phyloP scores from a whole-genome alignment of 2,329 filamentous ascomycete species.

The Trichoderma brevicompactum region DNA sequence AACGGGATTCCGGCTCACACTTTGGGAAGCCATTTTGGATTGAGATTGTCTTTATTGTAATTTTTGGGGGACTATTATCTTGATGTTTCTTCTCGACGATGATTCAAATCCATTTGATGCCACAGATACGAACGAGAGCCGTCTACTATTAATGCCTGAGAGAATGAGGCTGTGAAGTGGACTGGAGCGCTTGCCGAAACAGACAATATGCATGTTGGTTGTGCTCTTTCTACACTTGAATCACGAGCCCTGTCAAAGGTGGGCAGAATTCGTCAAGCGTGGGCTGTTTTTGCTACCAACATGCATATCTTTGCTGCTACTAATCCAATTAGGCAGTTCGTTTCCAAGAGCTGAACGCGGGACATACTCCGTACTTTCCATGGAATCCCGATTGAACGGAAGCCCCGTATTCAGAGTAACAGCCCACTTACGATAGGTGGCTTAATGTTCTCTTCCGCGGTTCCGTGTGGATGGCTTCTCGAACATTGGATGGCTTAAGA shows the following conservation, averaged over 20 bases:
- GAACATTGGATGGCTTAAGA: background rate
- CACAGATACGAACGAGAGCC: background rate
- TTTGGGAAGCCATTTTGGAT: conserved; percentile 2
- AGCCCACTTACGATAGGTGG: background rate
- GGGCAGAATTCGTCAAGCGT: conserved; percentile 4
- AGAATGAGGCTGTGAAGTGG: conserved; percentile 16
- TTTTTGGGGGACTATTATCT: background rate
- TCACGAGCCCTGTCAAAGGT: conserved; percentile 5
- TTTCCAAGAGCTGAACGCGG: background rate
- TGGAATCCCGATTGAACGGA: background rate
- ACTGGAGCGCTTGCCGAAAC: conserved; percentile 19
- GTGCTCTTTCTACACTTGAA: background rate
- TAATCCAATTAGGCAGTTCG: background rate
- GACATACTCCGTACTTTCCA: background rate
- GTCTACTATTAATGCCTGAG: background rate
- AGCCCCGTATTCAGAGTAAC: background rate
- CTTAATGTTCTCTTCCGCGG: too few species aligned
- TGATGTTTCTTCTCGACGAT: background rate
- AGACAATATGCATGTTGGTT: conserved; percentile 17
- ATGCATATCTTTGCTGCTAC: background rate
- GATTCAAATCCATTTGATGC: background rate
- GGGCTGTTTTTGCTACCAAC: conserved; percentile 20
- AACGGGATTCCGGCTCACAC: conserved; percentile 1
- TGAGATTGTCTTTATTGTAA: background rate
- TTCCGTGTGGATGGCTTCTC: too few species aligned